These are phyloP conservation scores for Aphanomyces stellatus DNA, from an alignment of 352 stramenopile genomes.

Conservation along the genomic window DNA sequence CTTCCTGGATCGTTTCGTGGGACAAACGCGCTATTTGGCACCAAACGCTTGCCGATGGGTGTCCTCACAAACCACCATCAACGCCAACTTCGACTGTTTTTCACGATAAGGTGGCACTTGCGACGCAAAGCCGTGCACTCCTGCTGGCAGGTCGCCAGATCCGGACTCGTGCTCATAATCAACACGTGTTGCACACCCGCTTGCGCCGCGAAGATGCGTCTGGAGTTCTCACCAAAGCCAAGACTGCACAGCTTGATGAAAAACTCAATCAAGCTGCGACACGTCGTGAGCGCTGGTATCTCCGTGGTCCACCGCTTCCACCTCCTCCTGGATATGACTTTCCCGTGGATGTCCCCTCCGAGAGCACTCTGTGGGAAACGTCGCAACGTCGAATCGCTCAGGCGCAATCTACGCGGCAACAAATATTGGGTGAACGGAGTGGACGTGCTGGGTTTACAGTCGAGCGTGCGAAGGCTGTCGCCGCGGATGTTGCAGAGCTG, in stretches of 20 bases:
- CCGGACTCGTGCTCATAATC: background rate
- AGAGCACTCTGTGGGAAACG: background rate
- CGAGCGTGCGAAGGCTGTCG: conserved; percentile 9
- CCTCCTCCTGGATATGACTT: background rate
- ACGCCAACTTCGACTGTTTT: background rate
- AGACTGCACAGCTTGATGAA: background rate
- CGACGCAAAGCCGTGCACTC: background rate
- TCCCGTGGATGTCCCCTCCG: background rate
- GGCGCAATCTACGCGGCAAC: background rate
- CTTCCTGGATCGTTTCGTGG: conserved; percentile 1
- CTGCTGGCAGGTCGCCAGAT: background rate
- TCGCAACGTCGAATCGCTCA: background rate
- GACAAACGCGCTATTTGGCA: conserved; percentile 7
- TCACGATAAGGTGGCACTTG: background rate
- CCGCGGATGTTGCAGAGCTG: background rate
- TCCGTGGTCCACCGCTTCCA: background rate
- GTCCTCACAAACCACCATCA: background rate
- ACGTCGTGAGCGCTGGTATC: background rate
- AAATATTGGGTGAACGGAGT: background rate
- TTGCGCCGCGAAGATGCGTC: background rate
- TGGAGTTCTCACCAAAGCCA: background rate
- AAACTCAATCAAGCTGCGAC: background rate
- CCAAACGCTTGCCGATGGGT: background rate
- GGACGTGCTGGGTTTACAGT: background rate
- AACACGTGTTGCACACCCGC: background rate